Evolutionary conservation across 2,329 filamentous ascomycete genomes (phyloP), one percentile per base, ranked within the genome.

Genomic region (Chaetothyriales sp.): DNA sequence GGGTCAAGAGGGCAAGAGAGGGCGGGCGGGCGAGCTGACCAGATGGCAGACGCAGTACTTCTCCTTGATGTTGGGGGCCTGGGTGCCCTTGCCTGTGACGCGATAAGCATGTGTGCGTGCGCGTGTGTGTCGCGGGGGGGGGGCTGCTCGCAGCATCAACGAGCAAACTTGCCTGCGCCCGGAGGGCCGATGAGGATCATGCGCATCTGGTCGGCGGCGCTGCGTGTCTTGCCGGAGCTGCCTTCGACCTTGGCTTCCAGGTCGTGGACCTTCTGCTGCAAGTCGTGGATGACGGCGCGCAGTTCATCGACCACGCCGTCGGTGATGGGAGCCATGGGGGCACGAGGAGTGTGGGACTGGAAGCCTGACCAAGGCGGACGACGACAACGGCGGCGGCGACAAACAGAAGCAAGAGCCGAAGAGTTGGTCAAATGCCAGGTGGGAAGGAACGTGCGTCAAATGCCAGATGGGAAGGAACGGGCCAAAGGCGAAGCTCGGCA

Each of bases 111-210:
- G 51, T 37, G 29, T 29, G 51, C 46, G 45, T n/a, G n/a, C n/a
- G n/a, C n/a, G n/a, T n/a, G n/a, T n/a, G n/a, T n/a, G n/a, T n/a
- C n/a, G n/a, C n/a, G n/a, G n/a, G n/a, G n/a, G n/a, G n/a, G n/a
- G n/a, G n/a, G n/a, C n/a, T 47, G 51, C 3, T 37, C 22, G 45
- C 51, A 49, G 25, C 20, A 29, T 40, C 40, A 44, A 47, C 8
- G 62, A 55, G 51, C 56, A 49, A 49, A 52, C 85, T 64, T 80
- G 97, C 92, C 92, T 71, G 92, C 92, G 70, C 92, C 92, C 52
- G 92, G 92, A 67, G 92, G 92, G 40, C 92, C 92, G 75, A 98
- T 97, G 66, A 98, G 76, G 65, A 98, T 89, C 86, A 98, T 94
- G 73, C 92, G 85, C 71, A 98, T 80, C 66, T 85, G 79, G 61